Evolutionary conservation across 2,329 filamentous ascomycete species (phyloP).

Genomic region (Aspergillus sojae): DNA sequence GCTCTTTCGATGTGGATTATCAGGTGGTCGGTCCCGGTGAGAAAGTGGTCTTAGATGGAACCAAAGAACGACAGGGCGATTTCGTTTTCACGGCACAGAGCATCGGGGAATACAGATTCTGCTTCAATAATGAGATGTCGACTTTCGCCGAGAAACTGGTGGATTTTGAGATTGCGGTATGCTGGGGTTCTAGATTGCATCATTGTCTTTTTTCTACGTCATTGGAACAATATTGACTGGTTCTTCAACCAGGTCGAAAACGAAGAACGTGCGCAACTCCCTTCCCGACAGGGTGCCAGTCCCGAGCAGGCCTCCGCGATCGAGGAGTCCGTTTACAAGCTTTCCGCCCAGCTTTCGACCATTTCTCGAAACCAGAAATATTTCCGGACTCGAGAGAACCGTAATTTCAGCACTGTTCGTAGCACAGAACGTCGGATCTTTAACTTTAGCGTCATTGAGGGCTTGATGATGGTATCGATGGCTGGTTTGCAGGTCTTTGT

Average conservation of each 20-base stretch:
- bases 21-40: constrained; percentile 78
- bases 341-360: constrained; percentile 88
- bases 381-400: constrained; percentile 97
- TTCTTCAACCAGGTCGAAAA: constrained; percentile 73
- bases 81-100: constrained; percentile 95
- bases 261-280: constrained; percentile 77
- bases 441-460: constrained; percentile 95
- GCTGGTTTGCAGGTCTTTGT: constrained; percentile 95
- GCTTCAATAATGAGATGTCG: constrained; percentile 98
- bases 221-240: background rate
- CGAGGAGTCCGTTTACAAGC: constrained; percentile 93
- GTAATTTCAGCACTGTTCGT: constrained; percentile 96
- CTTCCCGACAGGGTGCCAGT: constrained; percentile 82
- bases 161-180: constrained; percentile 93
- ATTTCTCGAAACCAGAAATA: constrained; percentile 98
- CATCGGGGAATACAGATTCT: constrained; percentile 89
- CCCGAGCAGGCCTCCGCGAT: constrained; percentile 86
- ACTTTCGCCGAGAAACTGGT: constrained; percentile 97
- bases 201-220: constrained; percentile 1
- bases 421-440: constrained; percentile 95
- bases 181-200: constrained; percentile 34
- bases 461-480: constrained; percentile 90
- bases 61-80: constrained; percentile 93
- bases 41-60: constrained; percentile 79
- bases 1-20: constrained; percentile 97